Evolutionary conservation across 2,329 filamentous ascomycete species (phyloP), one percentile per base, ranked within the genome.

Genomic region (Bretziella fagacearum): DNA sequence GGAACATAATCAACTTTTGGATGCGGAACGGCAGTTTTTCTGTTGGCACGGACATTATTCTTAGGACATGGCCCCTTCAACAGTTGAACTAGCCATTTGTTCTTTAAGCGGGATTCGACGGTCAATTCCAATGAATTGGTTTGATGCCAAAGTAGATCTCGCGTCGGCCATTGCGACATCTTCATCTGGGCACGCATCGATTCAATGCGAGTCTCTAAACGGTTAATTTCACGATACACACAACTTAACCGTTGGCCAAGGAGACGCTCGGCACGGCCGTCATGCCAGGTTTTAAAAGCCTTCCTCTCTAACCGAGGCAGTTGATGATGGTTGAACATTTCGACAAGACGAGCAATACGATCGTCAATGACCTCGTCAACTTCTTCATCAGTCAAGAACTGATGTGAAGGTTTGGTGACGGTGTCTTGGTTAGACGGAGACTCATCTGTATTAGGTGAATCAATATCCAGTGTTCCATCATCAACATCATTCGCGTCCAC

Each of bases 61-160:
- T 52, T 54, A 15, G 59, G 54, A 8, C 58, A 35, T 0, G 48
- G 50, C 63, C 15, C 63, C 63, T 32, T 61, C 3, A 77, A 60
- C 20, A 71, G 54, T 5, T 58, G 53, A n/a, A 71, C 62, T 2
- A 65, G 57, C 72, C 73, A 79, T 6, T 57, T 55, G 6, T 68
- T 58, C 32, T 72, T 60, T 55, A 79, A 64, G 42, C 72, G 70
- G 47, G 81, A 70, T 29, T 73, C 69, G 1, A 94, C 61, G 3
- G 69, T 84, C 3, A 66, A 63, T 50, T 89, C 77, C 47, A 93
- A 63, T 29, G 63, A 69, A 8, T 63, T 60, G 42, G 77, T 76
- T 54, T 76, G 72, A 4, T 60, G 62, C 22, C 65, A 62, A 11
- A 91, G 57, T 11, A 77, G 67, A 1, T 60, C 55, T 18, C 64